Evolutionary conservation across 352 stramenopile species (phyloP), one percentile per base, ranked within the genome.

Genomic region (Phytopythium mirpurense): DNA sequence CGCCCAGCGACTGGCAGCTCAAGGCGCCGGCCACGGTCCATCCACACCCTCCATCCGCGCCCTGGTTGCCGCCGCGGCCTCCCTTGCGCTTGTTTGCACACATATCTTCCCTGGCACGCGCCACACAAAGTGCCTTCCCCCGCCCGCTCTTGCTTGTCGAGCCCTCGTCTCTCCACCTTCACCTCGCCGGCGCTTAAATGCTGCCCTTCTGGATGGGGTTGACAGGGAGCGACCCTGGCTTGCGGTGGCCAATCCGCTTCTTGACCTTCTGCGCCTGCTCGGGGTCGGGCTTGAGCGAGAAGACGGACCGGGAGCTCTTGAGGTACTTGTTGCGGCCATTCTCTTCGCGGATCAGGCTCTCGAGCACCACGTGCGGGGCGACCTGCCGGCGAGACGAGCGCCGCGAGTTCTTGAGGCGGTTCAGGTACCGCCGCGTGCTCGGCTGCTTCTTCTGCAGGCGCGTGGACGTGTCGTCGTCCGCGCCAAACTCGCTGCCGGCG

Each of bases 271-370:
- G 70, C 61, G 70, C 73, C 46, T 86, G 73, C 51, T 91, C 78
- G n/a, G 81, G 77, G 61, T 89, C 77, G 29, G 81, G 81, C 29
- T 72, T 69, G 37, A 91, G 60, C 44, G 78, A 89, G 47, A 89
- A 88, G 15, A 86, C 76, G 26, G 74, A 72, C 35, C 78, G 78
- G 14, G 81, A 88, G 61, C 81, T 89, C 75, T 91, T 91, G 45
- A 89, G 70, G 60, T 89, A 91, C 51, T 88, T 88, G 66, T 90
- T 89, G 48, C 76, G 77, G 1, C 78, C 80, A 19, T 78, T 83
- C 48, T 91, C 81, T 57, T 91, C 79, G 11, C 79, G 81, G 38
- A 89, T 86, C 26, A 91, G 60, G 73, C 81, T 91, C 56, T 91
- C 78, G 7, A 91, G 56, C 46, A 91, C 75, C n/a, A 89, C 65